Evolutionary conservation across 257 asterid genomes (phyloP).

Genomic region (Coffea canephora): DNA sequence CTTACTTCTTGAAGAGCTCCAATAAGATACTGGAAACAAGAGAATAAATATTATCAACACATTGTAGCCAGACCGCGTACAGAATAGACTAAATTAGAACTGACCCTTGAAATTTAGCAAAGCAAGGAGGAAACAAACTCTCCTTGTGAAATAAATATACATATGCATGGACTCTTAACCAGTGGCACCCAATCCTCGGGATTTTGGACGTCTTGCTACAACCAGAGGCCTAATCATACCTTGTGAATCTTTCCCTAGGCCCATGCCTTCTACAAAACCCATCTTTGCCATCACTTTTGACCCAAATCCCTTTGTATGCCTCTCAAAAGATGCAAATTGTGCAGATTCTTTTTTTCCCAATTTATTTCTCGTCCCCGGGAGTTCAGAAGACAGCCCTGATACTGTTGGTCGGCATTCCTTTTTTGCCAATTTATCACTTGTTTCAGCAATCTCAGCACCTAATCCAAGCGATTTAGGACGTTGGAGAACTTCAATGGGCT

Average conservation of each 20-base stretch:
- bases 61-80: background rate
- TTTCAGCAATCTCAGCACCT: conserved; percentile 74
- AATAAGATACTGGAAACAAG: background rate
- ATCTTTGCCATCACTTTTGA: conserved; percentile 90
- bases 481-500: conserved; percentile 77
- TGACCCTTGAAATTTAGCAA: background rate
- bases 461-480: conserved; percentile 92
- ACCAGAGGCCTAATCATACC: conserved; percentile 72
- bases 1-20: too few relatives aligned
- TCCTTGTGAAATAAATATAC: background rate
- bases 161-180: conserved; percentile 23
- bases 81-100: background rate
- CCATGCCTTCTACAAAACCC: conserved; percentile 88
- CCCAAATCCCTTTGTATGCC: conserved; percentile 87
- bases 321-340: conserved; percentile 73
- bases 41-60: background rate
- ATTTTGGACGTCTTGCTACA: conserved; percentile 72
- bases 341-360: conserved; percentile 30
- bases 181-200: conserved; percentile 71
- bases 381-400: conserved; percentile 17
- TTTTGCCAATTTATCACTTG: conserved; percentile 25
- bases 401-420: conserved; percentile 24
- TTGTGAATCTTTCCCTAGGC: conserved; percentile 81
- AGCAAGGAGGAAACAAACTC: conserved; percentile 9
- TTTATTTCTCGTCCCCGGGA: conserved; percentile 29